Conservation (phyloP, 108 stramenopile species). For the Phaeodactylum tricornutum region DNA sequence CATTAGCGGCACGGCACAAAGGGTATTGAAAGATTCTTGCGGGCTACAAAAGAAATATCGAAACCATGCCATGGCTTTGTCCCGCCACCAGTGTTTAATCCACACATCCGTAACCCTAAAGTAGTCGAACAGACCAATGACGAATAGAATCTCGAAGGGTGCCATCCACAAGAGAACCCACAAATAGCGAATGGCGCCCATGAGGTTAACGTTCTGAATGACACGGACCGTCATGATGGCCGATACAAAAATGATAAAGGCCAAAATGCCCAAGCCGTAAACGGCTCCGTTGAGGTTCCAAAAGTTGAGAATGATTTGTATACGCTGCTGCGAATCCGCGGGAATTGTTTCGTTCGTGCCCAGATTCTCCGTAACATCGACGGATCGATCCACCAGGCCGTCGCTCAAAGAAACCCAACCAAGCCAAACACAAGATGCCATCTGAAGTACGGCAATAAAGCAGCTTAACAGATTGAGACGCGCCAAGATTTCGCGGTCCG, state of each 20-base stretch:
- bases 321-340: background rate
- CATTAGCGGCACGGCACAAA: constrained; percentile 54
- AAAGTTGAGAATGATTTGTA: constrained; percentile 13
- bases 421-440: constrained; percentile 29
- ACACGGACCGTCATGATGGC: constrained; percentile 41
- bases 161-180: constrained; percentile 43
- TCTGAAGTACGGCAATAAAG: constrained; percentile 39
- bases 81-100: constrained; percentile 42
- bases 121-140: constrained; percentile 37
- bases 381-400: constrained; percentile 5
- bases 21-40: constrained; percentile 6
- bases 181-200: constrained; percentile 58
- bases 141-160: constrained; percentile 26
- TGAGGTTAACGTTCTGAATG: constrained; percentile 56
- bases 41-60: constrained; percentile 35
- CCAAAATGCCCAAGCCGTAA: constrained; percentile 34
- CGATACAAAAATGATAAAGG: constrained; percentile 32
- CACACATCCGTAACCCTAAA: constrained; percentile 57
- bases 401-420: constrained; percentile 11
- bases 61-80: constrained; percentile 25
- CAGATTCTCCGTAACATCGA: background rate
- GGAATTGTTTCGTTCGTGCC: background rate
- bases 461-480: constrained; percentile 54
- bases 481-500: constrained; percentile 52
- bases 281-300: constrained; percentile 35